phyloP scores from a whole-genome alignment of 2,329 filamentous ascomycete species.

The Pseudogymnoascus sp. region DNA sequence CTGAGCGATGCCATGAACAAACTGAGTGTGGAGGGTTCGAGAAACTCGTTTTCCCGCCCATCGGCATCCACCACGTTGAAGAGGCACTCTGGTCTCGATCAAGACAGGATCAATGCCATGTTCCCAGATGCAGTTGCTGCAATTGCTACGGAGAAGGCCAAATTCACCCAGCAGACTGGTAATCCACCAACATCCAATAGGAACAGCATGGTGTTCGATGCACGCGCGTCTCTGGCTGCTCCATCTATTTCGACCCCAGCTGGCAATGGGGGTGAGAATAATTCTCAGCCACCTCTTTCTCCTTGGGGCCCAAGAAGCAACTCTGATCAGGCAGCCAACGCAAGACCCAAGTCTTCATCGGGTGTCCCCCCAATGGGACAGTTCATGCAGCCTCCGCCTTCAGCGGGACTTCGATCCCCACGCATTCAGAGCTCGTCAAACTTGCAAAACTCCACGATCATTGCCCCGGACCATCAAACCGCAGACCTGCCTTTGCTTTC shows the following conservation, averaged over 20 bases:
- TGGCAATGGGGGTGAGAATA: conserved; percentile 48
- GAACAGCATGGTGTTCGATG: conserved; percentile 75
- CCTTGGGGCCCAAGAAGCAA: conserved; percentile 61
- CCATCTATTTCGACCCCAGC: conserved; percentile 66
- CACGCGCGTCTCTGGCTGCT: conserved; percentile 61
- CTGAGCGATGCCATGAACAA: conserved; percentile 96
- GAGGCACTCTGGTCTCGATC: conserved; percentile 88
- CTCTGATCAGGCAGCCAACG: conserved; percentile 36
- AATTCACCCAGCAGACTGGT: conserved; percentile 92
- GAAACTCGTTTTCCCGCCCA: conserved; percentile 77
- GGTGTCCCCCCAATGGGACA: conserved; percentile 86
- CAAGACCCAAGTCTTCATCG: conserved; percentile 69
- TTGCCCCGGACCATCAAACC: conserved; percentile 57
- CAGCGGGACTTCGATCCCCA: conserved; percentile 70
- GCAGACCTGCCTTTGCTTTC: conserved; percentile 78
- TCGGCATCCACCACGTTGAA: conserved; percentile 65
- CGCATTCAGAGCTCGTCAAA: conserved; percentile 59
- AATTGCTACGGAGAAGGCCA: conserved; percentile 97
- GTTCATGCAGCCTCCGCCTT: conserved; percentile 74
- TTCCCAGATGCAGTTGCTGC: conserved; percentile 96
- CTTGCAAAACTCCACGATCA: conserved; percentile 78
- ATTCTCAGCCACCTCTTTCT: conserved; percentile 60
- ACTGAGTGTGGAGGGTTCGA: conserved; percentile 75
- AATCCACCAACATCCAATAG: conserved; percentile 84
- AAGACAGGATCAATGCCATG: conserved; percentile 94